These are phyloP conservation scores for Starmerella scarabaei DNA, from an alignment of 805 yeast genomes.

Conservation along the genomic window DNA sequence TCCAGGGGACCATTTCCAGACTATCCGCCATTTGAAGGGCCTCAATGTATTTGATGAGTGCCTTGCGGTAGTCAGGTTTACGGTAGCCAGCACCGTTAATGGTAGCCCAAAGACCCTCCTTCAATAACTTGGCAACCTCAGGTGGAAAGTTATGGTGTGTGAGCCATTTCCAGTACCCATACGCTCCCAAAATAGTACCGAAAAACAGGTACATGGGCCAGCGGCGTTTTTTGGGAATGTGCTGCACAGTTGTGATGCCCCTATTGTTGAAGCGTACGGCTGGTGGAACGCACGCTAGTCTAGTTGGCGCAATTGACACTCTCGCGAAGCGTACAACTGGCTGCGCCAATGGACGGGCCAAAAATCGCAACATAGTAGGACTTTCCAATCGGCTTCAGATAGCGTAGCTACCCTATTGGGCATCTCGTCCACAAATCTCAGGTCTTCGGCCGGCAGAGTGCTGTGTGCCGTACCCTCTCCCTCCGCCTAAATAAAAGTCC, in stretches of 20 bases:
- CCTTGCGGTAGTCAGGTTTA: constrained; percentile 46
- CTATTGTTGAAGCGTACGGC: too few species aligned
- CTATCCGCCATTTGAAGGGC: constrained; percentile 55
- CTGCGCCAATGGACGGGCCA: too few species aligned
- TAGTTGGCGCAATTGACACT: too few species aligned
- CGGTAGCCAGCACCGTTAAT: constrained; percentile 43
- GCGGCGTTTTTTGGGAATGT: background rate
- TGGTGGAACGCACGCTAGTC: too few species aligned
- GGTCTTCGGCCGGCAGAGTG: too few species aligned
- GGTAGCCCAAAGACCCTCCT: constrained; percentile 78
- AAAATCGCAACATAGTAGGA: too few species aligned
- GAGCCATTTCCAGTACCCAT: constrained; percentile 21
- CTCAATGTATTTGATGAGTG: constrained; percentile 58
- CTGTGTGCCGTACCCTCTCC: too few species aligned
- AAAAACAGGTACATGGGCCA: constrained; percentile 12
- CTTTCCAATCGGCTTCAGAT: too few species aligned
- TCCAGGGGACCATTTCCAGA: constrained; percentile 41
- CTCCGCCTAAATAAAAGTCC: too few species aligned
- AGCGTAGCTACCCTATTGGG: too few species aligned
- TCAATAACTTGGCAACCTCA: constrained; percentile 54
- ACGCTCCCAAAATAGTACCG: constrained; percentile 10
- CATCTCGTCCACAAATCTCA: too few species aligned
- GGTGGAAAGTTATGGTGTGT: constrained; percentile 34
- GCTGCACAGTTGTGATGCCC: background rate
- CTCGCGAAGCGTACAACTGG: too few species aligned